These are phyloP conservation scores for Dictyophora rubrovolvata DNA, from an alignment of 768 basidiomycete species.

Conservation along the genomic window DNA sequence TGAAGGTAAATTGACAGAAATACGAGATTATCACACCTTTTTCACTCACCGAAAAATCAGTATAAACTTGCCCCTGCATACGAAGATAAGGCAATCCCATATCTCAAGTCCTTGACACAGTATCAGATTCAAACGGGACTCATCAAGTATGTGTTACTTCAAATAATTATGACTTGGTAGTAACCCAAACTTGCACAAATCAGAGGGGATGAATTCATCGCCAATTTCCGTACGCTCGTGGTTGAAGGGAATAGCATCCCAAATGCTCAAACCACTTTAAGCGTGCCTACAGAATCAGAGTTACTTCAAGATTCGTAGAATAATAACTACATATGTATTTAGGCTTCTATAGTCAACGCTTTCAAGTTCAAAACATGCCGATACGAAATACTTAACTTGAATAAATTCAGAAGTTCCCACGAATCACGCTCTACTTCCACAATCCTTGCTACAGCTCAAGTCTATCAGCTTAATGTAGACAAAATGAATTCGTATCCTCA, in stretches of 20 bases:
- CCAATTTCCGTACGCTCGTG: slow-evolving; percentile 14
- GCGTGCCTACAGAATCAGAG: slow-evolving; percentile 14
- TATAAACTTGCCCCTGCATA: slow-evolving; percentile 21
- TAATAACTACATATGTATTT: not conserved
- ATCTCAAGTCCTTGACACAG: slow-evolving; percentile 21
- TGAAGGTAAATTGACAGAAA: slow-evolving; percentile 15
- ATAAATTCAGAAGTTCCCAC: too few species aligned
- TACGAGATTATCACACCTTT: not conserved
- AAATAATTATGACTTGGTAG: not conserved
- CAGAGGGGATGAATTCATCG: slow-evolving; percentile 16
- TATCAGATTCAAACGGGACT: slow-evolving; percentile 24
- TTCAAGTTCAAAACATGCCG: too few species aligned
- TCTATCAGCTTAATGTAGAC: not conserved
- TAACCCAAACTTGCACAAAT: not conserved
- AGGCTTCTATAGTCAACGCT: too few species aligned
- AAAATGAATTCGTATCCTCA: slow-evolving; percentile 87
- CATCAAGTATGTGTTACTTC: slow-evolving; percentile 18
- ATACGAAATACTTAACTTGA: too few species aligned
- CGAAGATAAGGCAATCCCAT: slow-evolving; percentile 21
- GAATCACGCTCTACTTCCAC: not conserved
- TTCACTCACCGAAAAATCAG: not conserved
- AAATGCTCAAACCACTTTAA: slow-evolving; percentile 14
- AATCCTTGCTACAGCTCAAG: not conserved
- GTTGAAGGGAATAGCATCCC: slow-evolving; percentile 5
- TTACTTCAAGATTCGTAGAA: not conserved